phyloP scores from a whole-genome alignment of 202 grass and related monocot species.

The Setaria viridis region DNA sequence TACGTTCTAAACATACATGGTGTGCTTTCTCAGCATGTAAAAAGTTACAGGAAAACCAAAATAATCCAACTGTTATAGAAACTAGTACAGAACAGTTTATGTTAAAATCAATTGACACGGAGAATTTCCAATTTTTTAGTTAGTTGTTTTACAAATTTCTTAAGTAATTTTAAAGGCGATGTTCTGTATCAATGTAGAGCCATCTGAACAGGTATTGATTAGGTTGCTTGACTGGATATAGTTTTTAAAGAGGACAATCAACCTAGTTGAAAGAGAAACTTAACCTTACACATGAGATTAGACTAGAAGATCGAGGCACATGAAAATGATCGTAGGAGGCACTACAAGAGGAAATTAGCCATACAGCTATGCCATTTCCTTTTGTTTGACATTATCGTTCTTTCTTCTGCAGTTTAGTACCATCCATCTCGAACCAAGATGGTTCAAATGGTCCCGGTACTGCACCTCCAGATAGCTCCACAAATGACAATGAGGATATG shows the following conservation, averaged over 20 bases:
- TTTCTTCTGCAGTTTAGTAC: conserved; percentile 63
- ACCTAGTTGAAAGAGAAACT: neutral
- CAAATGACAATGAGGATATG: conserved; percentile 75
- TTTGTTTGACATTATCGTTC: conserved; percentile 23
- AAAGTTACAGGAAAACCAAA: neutral
- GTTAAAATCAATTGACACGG: neutral
- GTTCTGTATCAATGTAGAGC: neutral
- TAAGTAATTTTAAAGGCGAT: neutral
- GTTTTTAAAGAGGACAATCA: conserved; percentile 27
- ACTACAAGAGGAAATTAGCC: neutral
- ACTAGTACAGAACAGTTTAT: neutral
- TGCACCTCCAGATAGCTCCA: conserved; percentile 45
- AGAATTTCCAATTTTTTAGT: neutral
- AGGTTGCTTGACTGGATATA: neutral
- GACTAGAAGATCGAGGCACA: neutral
- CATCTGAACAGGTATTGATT: conserved; percentile 9
- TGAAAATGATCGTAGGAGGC: neutral
- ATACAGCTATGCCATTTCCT: conserved; percentile 7
- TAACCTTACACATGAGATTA: neutral
- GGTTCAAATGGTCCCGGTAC: conserved; percentile 48
- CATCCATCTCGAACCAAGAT: conserved; percentile 67
- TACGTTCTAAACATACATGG: neutral
- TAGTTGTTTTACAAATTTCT: neutral
- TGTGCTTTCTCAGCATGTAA: neutral
- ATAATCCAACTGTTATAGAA: neutral